Conservation (phyloP, 169 alveolate species). For the Plasmodium gaboni region DNA sequence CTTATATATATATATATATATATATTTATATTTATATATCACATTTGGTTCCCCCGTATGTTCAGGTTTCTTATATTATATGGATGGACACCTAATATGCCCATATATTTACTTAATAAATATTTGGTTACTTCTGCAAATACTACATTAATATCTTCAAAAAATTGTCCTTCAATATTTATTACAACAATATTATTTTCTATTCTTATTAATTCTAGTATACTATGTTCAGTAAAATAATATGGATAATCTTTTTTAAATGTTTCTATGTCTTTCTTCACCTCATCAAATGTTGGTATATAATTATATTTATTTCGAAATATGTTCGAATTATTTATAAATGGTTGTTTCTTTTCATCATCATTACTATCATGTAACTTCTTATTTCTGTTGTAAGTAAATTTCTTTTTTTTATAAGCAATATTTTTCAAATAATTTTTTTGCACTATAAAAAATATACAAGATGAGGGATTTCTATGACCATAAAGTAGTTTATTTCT, state of each 20-base stretch:
- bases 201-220: slow-evolving; percentile 66
- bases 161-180: slow-evolving; percentile 70
- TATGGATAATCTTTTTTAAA: slow-evolving; percentile 62
- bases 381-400: too few species aligned
- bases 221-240: slow-evolving; percentile 74
- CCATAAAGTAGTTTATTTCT: too few species aligned
- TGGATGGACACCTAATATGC: slow-evolving; percentile 65
- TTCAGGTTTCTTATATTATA: slow-evolving; percentile 54
- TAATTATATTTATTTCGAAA: slow-evolving; percentile 68
- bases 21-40: background rate
- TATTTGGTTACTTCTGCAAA: slow-evolving; percentile 60
- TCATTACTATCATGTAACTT: background rate
- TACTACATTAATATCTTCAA: slow-evolving; percentile 70
- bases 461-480: too few species aligned
- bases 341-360: slow-evolving; percentile 24
- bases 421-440: too few species aligned
- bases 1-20: too few species aligned
- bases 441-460: too few species aligned
- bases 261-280: slow-evolving; percentile 22
- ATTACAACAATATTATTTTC: slow-evolving; percentile 62
- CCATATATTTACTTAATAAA: slow-evolving; percentile 34
- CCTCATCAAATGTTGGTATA: slow-evolving; percentile 63
- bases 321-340: slow-evolving; percentile 31
- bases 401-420: too few species aligned
- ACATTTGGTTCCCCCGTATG: slow-evolving; percentile 1